A percentile compares a stretch with the other conserved stretches of the same genome.
Conservation (phyloP, 805 yeast genomes). For the Saccharomycopsis synnaedendra region DNA sequence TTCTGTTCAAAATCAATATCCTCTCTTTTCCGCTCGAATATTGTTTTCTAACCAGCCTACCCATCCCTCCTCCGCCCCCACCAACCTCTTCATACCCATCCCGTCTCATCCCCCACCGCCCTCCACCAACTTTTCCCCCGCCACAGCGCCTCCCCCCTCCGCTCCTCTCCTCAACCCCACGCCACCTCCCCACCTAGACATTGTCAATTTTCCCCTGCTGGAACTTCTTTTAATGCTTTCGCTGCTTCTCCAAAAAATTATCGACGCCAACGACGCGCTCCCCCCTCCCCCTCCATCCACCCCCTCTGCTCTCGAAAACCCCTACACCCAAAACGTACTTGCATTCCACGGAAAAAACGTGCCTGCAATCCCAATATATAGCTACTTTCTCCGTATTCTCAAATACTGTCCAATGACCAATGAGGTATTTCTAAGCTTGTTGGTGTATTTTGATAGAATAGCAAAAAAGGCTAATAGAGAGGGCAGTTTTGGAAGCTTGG, state of each 20-base stretch:
- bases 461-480: constrained; percentile 61
- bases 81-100: too few species aligned
- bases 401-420: constrained; percentile 98
- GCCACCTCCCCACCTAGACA: constrained; percentile 38
- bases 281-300: constrained; percentile 55
- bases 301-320: constrained; percentile 26
- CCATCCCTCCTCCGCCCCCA: too few species aligned
- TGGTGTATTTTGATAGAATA: constrained; percentile 91
- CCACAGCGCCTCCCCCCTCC: too few species aligned
- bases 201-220: constrained; percentile 73
- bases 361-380: constrained; percentile 89
- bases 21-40: background rate
- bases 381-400: constrained; percentile 79
- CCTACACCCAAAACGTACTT: constrained; percentile 55
- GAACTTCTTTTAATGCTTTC: constrained; percentile 79
- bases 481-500: constrained; percentile 6
- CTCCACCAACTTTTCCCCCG: too few species aligned
- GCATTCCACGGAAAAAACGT: constrained; percentile 94
- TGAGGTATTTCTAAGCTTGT: constrained; percentile 81
- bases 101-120: too few species aligned
- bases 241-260: constrained; percentile 72
- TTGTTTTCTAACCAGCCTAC: too few species aligned
- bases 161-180: too few species aligned
- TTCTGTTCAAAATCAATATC: too few species aligned
- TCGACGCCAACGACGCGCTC: constrained; percentile 79